These are phyloP conservation scores for Tricholoma bakamatsutake DNA, from an alignment of 768 basidiomycete species.

Conservation along the genomic window DNA sequence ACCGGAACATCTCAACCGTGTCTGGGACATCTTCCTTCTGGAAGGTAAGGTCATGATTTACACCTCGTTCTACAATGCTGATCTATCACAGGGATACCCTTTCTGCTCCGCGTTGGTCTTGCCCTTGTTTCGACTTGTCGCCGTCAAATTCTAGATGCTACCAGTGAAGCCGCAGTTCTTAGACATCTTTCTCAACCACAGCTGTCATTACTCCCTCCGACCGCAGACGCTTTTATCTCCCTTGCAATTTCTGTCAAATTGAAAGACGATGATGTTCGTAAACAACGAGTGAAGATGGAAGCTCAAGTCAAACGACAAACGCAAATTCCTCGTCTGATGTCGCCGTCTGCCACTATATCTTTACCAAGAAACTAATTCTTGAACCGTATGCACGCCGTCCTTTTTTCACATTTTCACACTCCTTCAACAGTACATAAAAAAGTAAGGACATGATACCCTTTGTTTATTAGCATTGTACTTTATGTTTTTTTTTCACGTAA, in stretches of 20 bases:
- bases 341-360: constrained; percentile 20
- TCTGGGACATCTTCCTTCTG: constrained; percentile 81
- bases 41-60: constrained; percentile 49
- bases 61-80: neutral
- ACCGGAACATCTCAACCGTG: constrained; percentile 55
- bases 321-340: constrained; percentile 28
- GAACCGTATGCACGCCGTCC: neutral
- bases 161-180: constrained; percentile 41
- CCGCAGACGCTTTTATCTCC: constrained; percentile 57
- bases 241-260: constrained; percentile 60
- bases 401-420: neutral
- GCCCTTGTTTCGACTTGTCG: constrained; percentile 58
- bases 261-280: constrained; percentile 75
- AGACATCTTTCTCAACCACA: constrained; percentile 47
- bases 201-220: constrained; percentile 45
- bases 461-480: neutral
- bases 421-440: neutral
- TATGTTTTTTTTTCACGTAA: neutral
- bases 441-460: neutral
- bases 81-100: constrained; percentile 50
- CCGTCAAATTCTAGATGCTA: constrained; percentile 48
- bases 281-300: constrained; percentile 71
- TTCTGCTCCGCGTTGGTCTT: constrained; percentile 69
- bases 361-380: constrained; percentile 15
- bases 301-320: constrained; percentile 63